A percentile compares a stretch with the other conserved stretches of the same genome.
Evolutionary conservation across 2,329 filamentous ascomycete species (phyloP).

Genomic region (Thielaviopsis euricoi): DNA sequence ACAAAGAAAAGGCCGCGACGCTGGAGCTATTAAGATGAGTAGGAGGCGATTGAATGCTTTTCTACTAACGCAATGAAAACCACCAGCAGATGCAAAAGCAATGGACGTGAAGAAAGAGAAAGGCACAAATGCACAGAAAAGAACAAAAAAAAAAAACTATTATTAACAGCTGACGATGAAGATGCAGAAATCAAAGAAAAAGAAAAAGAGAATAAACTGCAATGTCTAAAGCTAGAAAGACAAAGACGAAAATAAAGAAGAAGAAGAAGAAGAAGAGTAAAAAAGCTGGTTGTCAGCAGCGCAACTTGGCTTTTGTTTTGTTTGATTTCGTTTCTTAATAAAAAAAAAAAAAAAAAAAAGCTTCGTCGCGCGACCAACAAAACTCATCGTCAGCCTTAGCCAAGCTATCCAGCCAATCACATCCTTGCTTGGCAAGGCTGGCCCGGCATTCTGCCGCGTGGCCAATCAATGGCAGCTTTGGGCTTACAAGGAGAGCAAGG

Average conservation of each 20-base stretch:
- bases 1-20: neutral
- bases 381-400: constrained; percentile 4
- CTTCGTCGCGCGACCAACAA: neutral
- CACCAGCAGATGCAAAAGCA: neutral
- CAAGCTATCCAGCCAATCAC: constrained; percentile 6
- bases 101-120: neutral
- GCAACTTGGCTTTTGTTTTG: too few relatives aligned
- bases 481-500: constrained; percentile 1
- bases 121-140: neutral
- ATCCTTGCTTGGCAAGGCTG: constrained; percentile 1
- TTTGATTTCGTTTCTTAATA: neutral
- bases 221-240: too few relatives aligned
- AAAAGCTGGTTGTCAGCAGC: neutral
- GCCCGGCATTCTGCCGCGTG: neutral
- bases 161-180: neutral
- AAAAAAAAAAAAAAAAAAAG: neutral
- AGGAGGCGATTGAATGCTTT: neutral
- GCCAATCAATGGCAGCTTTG: neutral
- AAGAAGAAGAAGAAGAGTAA: too few relatives aligned
- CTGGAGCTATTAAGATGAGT: too few relatives aligned
- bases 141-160: neutral
- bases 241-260: too few relatives aligned
- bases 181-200: too few relatives aligned
- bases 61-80: neutral
- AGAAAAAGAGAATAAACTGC: too few relatives aligned